Evolutionary conservation across 2,329 filamentous ascomycete species (phyloP).

Genomic region (Sclerotinia spermophila): DNA sequence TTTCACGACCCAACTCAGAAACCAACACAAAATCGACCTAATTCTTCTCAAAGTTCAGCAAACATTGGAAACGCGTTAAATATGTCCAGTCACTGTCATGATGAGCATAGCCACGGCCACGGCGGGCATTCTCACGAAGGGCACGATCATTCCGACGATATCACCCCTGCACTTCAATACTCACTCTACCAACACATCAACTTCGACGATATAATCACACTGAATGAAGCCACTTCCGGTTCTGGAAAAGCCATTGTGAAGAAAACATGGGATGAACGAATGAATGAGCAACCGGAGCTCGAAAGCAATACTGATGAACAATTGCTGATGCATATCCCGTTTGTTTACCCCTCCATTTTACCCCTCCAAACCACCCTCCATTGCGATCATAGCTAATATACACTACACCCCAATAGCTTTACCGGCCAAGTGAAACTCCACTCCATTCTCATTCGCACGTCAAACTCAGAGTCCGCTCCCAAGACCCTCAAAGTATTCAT

Average conservation of each 20-base stretch:
- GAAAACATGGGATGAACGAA: slow-evolving; percentile 86
- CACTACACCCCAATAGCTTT: slow-evolving; percentile 55
- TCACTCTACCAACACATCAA: slow-evolving; percentile 90
- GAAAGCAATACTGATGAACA: slow-evolving; percentile 88
- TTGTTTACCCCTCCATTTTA: slow-evolving; percentile 40
- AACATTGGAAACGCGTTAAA: background rate
- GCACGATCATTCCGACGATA: slow-evolving; percentile 89
- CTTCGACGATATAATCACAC: slow-evolving; percentile 76
- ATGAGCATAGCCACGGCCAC: slow-evolving; percentile 40
- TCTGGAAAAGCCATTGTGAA: slow-evolving; percentile 72
- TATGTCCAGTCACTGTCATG: slow-evolving; percentile 47
- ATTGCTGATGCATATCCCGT: slow-evolving; percentile 89
- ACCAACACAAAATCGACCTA: background rate
- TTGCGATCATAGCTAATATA: background rate
- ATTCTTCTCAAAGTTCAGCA: background rate
- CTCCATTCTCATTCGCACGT: slow-evolving; percentile 80
- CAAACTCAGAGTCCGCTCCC: slow-evolving; percentile 66
- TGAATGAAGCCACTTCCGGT: slow-evolving; percentile 72
- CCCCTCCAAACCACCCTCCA: slow-evolving; percentile 4
- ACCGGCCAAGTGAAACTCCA: slow-evolving; percentile 92
- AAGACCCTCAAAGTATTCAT: slow-evolving; percentile 81
- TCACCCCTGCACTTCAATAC: slow-evolving; percentile 84
- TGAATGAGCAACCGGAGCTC: slow-evolving; percentile 69
- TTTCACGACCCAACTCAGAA: background rate
- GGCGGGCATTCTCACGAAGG: slow-evolving; percentile 59